Evolutionary conservation across 192 early-diverging fungal species (phyloP).

Genomic region (Linnemannia exigua): DNA sequence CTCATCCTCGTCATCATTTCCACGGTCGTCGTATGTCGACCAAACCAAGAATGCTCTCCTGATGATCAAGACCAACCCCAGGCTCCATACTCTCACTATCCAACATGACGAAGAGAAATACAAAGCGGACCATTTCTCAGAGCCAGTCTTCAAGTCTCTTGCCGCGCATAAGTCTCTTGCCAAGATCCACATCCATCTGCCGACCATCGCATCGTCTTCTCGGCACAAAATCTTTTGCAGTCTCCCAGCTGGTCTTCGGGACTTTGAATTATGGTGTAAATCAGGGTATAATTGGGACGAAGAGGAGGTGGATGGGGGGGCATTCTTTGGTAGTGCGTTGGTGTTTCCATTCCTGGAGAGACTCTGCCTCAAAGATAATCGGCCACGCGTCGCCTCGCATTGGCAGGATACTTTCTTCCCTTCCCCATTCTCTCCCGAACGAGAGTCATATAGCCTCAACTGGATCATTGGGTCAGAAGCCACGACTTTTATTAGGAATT

Average conservation of each 20-base stretch:
- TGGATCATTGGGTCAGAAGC: too few species aligned
- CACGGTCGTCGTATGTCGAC: neutral
- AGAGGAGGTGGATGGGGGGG: too few species aligned
- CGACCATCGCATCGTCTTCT: neutral
- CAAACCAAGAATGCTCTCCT: conserved; percentile 6
- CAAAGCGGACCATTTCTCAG: neutral
- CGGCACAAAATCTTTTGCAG: neutral
- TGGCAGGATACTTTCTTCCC: neutral
- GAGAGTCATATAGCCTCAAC: too few species aligned
- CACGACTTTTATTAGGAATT: neutral
- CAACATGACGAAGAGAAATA: neutral
- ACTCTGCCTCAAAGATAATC: neutral
- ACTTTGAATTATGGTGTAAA: neutral
- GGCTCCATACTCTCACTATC: neutral
- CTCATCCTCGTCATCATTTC: too few species aligned
- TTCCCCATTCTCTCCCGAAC: neutral
- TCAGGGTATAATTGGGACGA: too few species aligned
- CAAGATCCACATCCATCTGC: neutral
- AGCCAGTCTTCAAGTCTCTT: neutral
- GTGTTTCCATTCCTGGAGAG: neutral
- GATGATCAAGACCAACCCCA: neutral
- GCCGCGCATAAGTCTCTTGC: neutral
- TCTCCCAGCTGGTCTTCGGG: neutral
- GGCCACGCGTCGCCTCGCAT: neutral
- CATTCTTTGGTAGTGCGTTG: too few species aligned